Conservation (phyloP, 73 alveolate genomes). For the Paramecium biaurelia region DNA sequence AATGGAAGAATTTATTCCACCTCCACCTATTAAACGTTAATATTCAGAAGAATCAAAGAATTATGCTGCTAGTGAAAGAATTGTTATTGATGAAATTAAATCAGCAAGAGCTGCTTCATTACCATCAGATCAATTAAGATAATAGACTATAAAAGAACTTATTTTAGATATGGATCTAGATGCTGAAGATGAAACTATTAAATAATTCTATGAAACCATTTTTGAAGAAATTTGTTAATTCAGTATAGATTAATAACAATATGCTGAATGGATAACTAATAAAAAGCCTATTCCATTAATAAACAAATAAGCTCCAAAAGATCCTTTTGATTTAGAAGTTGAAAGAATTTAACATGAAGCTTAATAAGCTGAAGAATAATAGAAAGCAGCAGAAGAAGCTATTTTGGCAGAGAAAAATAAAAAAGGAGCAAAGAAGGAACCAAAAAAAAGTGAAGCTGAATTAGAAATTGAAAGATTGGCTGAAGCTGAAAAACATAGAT, state of each 20-base stretch:
- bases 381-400: neutral
- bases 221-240: conserved; percentile 54
- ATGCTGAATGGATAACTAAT: conserved; percentile 23
- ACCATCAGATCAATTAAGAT: neutral
- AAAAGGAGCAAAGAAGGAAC: conserved; percentile 58
- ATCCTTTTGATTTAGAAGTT: conserved; percentile 37
- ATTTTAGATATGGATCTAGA: conserved; percentile 54
- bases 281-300: conserved; percentile 31
- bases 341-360: conserved; percentile 39
- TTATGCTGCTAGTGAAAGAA: neutral
- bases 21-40: neutral
- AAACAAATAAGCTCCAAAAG: conserved; percentile 39
- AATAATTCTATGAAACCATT: conserved; percentile 34
- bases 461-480: conserved; percentile 36
- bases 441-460: conserved; percentile 56
- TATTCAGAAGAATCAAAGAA: conserved; percentile 25
- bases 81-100: neutral
- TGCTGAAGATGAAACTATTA: conserved; percentile 53
- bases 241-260: conserved; percentile 26
- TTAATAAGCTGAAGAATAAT: neutral
- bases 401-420: conserved; percentile 9
- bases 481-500: conserved; percentile 3
- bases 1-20: conserved; percentile 16
- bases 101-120: neutral
- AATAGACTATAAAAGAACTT: conserved; percentile 41